Evolutionary conservation across 1,284 basidiomycete species (phyloP), one percentile per base, ranked within the genome.

Genomic region (Peniophora sp.): DNA sequence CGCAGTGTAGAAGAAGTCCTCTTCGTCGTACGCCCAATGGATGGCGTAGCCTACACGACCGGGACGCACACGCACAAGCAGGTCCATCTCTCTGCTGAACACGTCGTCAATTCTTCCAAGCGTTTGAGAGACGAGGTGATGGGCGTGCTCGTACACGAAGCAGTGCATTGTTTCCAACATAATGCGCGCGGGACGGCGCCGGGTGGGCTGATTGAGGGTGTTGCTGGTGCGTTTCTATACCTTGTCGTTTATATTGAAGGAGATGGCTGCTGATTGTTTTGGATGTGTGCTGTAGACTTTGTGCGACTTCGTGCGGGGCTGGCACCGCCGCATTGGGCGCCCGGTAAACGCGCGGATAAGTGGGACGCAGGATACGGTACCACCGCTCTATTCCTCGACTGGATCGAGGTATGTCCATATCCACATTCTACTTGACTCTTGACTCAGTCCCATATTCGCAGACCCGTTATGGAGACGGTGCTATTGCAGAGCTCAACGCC

Each of bases 331-430:
- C 85, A 88, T 59, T 88, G 85, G 85, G 22, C 44, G 20, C 70
- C 62, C 20, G 59, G 56, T 3, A 58, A 63, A 8, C 61, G 61
- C 25, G 73, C 72, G 2, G 71, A 70, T 25, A 70, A 68, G 41
- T 89, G 86, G 86, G 86, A 89, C 55, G 80, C 74, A 17, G 85
- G 85, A 17, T 88, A 87, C 64, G 75, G 80, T 45, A 72, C 69
- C 23, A 89, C 86, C 0, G 85, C 74, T 2, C 87, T 78, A 62
- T 88, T 89, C 60, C 75, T 89, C 47, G 75, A 80, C 52, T 88
- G 84, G 84, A 65, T 87, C 57, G 83, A 86, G 61, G 63, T 61
- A 16, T 32, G 27, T 32, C 12, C 27, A 32, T 5, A 5, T 12
- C 12, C 6, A 32, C 12, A 32, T 32, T 32, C 27, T n/a, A n/a